Base-by-base conservation (phyloP, 495 filamentous ascomycete genomes). In the Aspergillus leporis region DNA sequence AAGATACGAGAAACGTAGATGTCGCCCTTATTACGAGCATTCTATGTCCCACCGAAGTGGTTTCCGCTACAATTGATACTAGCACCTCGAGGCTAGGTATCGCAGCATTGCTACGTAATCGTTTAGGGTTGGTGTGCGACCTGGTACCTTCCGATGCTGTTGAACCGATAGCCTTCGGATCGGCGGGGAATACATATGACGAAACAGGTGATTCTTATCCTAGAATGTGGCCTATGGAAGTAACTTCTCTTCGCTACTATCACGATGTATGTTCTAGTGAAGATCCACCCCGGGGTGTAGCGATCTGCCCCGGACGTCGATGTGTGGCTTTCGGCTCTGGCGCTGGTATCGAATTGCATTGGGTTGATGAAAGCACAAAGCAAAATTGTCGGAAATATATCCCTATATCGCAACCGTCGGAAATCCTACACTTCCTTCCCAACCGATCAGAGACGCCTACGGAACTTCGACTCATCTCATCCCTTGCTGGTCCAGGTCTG, bases 251-350 rank as follows among this genome's bases (percentile, higher is more conserved):
- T 38, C 60, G 80, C 58, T 64, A 76, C 79, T 63, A 85, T 60
- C 74, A 79, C 23, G 79, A 88, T 56, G 59, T 92, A 45, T 89
- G 88, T 67, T 85, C 82, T 1, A 75, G 81, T 10, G 81, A 89
- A 55, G 84, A 90, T 58, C 83, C 84, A 19, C 88, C 89, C 5
- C 80, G 81, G 53, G 87, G 83, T 12, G 81, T 91, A 5, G 84
- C 88, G 1, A 82, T 92, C 50, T 90, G 84, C 58, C 89, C 88
- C 12, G 83, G 85, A 31, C 79, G 86, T 31, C 80, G 81, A 19
- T 89, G 86, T 63, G 82, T 90, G 13, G 89, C 88, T 2, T 91
- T 90, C 73, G 88, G 89, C 18, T 90, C 84, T 51, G 76, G 78
- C 22, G 75, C 78, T 9, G 86, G 88, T 8, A 85, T 91, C 43